These are phyloP conservation scores for Diplocarpon mali DNA, from an alignment of 2,329 filamentous ascomycete species.

Conservation along the genomic window DNA sequence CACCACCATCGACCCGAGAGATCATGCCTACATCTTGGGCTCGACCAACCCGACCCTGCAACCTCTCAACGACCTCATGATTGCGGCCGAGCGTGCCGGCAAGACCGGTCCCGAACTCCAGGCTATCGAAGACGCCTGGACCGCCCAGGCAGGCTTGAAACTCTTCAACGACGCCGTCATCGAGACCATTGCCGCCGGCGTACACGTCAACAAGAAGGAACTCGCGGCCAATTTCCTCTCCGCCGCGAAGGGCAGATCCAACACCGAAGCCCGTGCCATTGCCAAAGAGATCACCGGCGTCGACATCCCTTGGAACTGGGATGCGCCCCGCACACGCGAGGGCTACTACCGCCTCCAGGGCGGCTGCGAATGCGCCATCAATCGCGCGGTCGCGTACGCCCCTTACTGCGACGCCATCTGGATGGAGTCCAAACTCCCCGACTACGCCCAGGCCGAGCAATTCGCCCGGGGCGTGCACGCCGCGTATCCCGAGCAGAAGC, in stretches of 20 bases:
- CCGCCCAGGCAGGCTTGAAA: constrained; percentile 64
- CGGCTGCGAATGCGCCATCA: constrained; percentile 82
- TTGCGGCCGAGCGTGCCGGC: constrained; percentile 69
- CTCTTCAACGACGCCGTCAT: constrained; percentile 85
- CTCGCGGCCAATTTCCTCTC: constrained; percentile 56
- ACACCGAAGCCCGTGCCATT: constrained; percentile 67
- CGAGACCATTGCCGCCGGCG: constrained; percentile 63
- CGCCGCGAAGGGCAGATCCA: constrained; percentile 71
- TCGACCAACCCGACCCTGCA: constrained; percentile 75
- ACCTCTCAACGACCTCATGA: constrained; percentile 84
- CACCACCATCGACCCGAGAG: constrained; percentile 87
- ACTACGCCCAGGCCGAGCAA: constrained; percentile 81
- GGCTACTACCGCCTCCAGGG: constrained; percentile 91
- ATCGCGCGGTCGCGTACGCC: constrained; percentile 81
- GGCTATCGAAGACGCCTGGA: constrained; percentile 86
- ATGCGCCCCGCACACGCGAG: constrained; percentile 82
- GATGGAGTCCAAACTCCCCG: constrained; percentile 98
- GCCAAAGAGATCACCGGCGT: constrained; percentile 66
- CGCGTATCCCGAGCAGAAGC: constrained; percentile 94
- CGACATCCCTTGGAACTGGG: constrained; percentile 91
- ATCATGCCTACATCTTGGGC: constrained; percentile 89
- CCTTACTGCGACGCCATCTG: constrained; percentile 94
- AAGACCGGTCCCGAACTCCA: constrained; percentile 75
- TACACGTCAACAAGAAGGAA: constrained; percentile 55
- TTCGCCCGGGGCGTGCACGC: constrained; percentile 91